These are phyloP conservation scores for Penicillium crustosum DNA, from an alignment of 2,329 filamentous ascomycete species.

Conservation along the genomic window DNA sequence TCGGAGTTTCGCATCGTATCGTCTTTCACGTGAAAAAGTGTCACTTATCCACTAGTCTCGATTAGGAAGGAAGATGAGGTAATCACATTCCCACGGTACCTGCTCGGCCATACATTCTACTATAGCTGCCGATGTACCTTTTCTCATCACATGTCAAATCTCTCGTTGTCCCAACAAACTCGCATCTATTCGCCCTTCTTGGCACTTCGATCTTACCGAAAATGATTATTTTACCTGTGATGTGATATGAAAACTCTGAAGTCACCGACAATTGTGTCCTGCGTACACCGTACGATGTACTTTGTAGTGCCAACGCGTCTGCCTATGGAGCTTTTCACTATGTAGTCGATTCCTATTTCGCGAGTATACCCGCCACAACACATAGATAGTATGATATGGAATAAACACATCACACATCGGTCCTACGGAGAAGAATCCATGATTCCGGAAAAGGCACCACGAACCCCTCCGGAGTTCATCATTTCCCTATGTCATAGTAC, in stretches of 20 bases:
- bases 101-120: not conserved
- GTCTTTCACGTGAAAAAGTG: constrained; percentile 15
- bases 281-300: too few species aligned
- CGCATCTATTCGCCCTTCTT: not conserved
- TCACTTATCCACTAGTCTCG: not conserved
- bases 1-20: constrained; percentile 8
- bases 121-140: constrained; percentile 2
- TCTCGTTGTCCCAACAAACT: not conserved
- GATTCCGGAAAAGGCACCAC: not conserved
- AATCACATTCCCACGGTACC: constrained; percentile 5
- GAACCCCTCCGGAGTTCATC: not conserved
- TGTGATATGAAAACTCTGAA: not conserved
- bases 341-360: not conserved
- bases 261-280: not conserved
- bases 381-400: not conserved
- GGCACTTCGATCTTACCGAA: constrained; percentile 3
- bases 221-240: not conserved
- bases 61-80: constrained; percentile 10
- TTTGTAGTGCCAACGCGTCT: not conserved
- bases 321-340: not conserved
- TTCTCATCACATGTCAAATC: constrained; percentile 9
- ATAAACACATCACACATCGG: not conserved
- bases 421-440: not conserved
- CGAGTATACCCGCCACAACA: not conserved
- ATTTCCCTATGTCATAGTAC: not conserved